Conservation (phyloP, 225 moss, liverwort and hornwort species). For the Lunularia cruciata region DNA sequence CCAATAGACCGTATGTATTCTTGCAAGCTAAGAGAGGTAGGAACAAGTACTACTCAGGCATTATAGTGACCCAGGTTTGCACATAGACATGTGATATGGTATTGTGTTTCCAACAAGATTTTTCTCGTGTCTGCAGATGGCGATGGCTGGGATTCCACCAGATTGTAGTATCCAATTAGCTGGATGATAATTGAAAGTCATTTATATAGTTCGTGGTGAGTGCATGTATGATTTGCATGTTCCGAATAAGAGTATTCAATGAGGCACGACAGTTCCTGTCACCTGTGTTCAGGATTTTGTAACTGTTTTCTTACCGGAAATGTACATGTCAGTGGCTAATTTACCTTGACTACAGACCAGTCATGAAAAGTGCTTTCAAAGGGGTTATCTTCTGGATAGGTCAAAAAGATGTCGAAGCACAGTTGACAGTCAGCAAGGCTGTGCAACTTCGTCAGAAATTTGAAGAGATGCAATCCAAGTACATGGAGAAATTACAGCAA, state of each 20-base stretch:
- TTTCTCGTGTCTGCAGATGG: conserved; percentile 85
- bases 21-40: no score
- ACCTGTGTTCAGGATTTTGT: no score
- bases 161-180: conserved; percentile 98
- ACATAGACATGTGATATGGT: no score
- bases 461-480: conserved; percentile 85
- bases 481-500: conserved; percentile 75
- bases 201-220: no score
- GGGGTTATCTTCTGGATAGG: conserved; percentile 97
- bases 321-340: not conserved
- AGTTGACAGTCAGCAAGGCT: conserved; percentile 79
- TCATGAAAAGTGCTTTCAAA: conserved; percentile 98
- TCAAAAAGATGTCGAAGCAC: conserved; percentile 95
- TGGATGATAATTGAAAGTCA: not conserved
- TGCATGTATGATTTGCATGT: no score
- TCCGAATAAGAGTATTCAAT: no score
- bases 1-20: no score
- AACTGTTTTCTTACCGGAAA: no score
- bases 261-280: no score
- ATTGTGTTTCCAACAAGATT: no score
- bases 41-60: no score
- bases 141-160: conserved; percentile 95
- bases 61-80: no score
- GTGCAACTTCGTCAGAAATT: conserved; percentile 82
- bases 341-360: conserved; percentile 31